Conservation (phyloP, 2,329 filamentous ascomycete genomes). For the Aspergillus jensenii region DNA sequence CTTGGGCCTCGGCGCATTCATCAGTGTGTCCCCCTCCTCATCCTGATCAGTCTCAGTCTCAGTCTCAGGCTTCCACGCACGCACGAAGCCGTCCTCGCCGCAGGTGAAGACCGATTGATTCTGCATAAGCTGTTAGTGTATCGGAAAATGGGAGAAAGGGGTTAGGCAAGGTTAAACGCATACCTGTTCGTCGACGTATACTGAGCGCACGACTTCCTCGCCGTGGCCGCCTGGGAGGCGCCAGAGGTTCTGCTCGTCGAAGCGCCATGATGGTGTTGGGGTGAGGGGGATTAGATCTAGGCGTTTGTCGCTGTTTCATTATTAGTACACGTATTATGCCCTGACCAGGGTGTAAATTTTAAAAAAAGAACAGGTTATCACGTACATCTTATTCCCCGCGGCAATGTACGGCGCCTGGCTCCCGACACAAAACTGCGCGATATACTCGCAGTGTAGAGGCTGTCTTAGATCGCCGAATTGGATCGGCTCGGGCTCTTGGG, state of each 20-base stretch:
- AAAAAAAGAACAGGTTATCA: constrained; percentile 3
- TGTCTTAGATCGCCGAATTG: constrained; percentile 59
- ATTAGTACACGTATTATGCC: not conserved
- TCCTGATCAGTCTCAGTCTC: not conserved
- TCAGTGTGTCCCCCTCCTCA: constrained; percentile 15
- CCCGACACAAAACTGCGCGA: constrained; percentile 53
- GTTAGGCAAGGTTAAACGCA: not conserved
- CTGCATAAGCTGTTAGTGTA: constrained; percentile 27
- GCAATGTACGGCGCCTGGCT: constrained; percentile 46
- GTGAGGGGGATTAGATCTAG: constrained; percentile 45
- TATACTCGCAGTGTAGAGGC: constrained; percentile 57
- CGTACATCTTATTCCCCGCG: constrained; percentile 52
- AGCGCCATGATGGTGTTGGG: constrained; percentile 36
- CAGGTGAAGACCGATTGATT: constrained; percentile 41
- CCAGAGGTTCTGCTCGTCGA: constrained; percentile 42
- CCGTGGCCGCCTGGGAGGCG: constrained; percentile 49
- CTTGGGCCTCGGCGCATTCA: constrained; percentile 28
- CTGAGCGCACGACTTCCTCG: constrained; percentile 48
- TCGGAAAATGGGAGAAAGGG: not conserved
- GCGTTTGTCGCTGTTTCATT: constrained; percentile 34
- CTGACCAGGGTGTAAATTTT: too few relatives aligned
- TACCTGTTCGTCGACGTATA: constrained; percentile 47
- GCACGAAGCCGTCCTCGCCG: constrained; percentile 46
- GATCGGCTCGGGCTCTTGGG: constrained; percentile 44
- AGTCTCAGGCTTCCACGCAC: constrained; percentile 33